Evolutionary conservation across 495 filamentous ascomycete genomes (phyloP).

Genomic region (Penicillium paxilli): DNA sequence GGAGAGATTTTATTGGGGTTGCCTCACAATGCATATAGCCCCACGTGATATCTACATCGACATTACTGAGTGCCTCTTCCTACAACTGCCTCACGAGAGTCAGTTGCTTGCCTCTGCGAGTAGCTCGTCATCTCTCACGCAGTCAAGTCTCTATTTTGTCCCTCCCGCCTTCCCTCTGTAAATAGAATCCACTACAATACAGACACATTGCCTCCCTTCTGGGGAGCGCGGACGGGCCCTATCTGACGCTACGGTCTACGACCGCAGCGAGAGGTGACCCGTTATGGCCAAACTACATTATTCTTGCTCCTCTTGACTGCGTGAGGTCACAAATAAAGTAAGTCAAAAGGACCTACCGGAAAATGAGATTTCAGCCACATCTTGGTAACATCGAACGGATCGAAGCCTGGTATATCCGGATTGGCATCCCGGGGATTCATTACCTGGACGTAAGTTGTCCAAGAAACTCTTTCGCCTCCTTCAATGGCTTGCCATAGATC

Average conservation of each 20-base stretch:
- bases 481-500: too few species aligned
- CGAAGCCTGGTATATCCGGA: too few species aligned
- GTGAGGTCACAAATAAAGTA: conserved; percentile 8
- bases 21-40: neutral
- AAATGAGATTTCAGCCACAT: too few species aligned
- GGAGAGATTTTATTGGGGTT: conserved; percentile 9
- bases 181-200: conserved; percentile 15
- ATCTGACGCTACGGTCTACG: conserved; percentile 9
- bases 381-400: too few species aligned
- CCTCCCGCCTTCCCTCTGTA: conserved; percentile 14
- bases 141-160: conserved; percentile 9
- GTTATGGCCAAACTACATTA: conserved; percentile 6
- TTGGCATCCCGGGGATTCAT: too few species aligned
- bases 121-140: conserved; percentile 10
- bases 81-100: conserved; percentile 10
- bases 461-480: too few species aligned
- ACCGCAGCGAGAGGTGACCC: conserved; percentile 10
- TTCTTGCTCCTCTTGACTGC: conserved; percentile 7
- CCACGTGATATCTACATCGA: conserved; percentile 10
- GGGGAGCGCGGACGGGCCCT: conserved; percentile 13
- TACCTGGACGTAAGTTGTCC: too few species aligned
- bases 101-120: conserved; percentile 8
- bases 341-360: too few species aligned
- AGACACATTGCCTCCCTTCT: conserved; percentile 13
- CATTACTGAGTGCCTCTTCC: conserved; percentile 10